phyloP scores from a whole-genome alignment of 805 yeast species.

The Candida xiaguanensis region DNA sequence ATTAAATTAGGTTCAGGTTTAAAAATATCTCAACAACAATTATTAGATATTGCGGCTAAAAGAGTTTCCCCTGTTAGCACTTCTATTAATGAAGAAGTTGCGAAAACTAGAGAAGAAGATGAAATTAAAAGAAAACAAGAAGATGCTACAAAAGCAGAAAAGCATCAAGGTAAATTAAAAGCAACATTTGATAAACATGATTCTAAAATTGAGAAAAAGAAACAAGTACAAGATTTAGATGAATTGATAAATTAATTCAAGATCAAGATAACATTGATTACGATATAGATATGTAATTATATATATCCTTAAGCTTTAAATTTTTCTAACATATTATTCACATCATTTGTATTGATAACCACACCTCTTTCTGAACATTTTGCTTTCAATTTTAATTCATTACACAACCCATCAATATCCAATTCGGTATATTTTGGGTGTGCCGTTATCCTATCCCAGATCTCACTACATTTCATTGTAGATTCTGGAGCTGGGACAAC shows the following conservation, averaged over 20 bases:
- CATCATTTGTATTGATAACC: constrained; percentile 78
- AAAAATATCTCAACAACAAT: constrained; percentile 50
- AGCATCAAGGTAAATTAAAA: constrained; percentile 33
- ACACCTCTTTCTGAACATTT: constrained; percentile 93
- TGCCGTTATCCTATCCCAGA: constrained; percentile 93
- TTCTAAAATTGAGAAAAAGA: constrained; percentile 35
- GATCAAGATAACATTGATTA: constrained; percentile 38
- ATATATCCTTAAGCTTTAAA: constrained; percentile 11
- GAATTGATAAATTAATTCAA: constrained; percentile 33
- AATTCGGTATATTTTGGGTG: constrained; percentile 93
- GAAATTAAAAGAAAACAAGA: constrained; percentile 37
- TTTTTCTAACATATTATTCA: constrained; percentile 49
- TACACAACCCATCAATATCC: constrained; percentile 91
- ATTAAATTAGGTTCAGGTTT: constrained; percentile 54
- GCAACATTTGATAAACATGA: constrained; percentile 34
- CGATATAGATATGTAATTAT: no score
- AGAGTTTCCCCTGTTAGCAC: constrained; percentile 54
- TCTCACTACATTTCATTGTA: constrained; percentile 74
- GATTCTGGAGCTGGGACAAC: constrained; percentile 70
- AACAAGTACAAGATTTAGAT: constrained; percentile 17
- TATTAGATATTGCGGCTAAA: constrained; percentile 51
- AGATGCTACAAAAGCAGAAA: constrained; percentile 31
- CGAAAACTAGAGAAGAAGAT: constrained; percentile 41
- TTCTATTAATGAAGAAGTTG: constrained; percentile 48
- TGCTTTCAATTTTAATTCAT: constrained; percentile 86